These are phyloP conservation scores for Fusarium praegraminearum DNA, from an alignment of 2,329 filamentous ascomycete species.

Conservation along the genomic window DNA sequence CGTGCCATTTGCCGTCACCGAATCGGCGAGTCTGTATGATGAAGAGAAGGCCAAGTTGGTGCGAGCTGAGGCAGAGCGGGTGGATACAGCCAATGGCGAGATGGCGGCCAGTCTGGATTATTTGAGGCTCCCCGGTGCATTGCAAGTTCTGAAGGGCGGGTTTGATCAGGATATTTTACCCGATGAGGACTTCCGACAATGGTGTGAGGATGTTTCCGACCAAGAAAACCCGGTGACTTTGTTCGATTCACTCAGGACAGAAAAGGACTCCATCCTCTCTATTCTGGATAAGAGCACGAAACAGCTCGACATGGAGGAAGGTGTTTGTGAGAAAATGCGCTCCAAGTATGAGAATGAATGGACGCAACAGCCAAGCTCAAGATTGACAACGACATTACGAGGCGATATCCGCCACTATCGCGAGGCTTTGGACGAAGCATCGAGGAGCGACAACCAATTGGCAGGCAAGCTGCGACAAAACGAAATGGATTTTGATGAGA, in stretches of 20 bases:
- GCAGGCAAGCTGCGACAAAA: constrained; percentile 87
- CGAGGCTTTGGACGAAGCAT: constrained; percentile 89
- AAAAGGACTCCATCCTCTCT: constrained; percentile 79
- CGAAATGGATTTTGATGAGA: constrained; percentile 91
- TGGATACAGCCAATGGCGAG: constrained; percentile 92
- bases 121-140: constrained; percentile 85
- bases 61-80: constrained; percentile 91
- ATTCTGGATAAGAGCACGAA: constrained; percentile 85
- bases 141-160: constrained; percentile 92
- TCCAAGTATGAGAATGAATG: constrained; percentile 96
- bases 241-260: constrained; percentile 81
- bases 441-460: constrained; percentile 85
- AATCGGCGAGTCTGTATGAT: constrained; percentile 96
- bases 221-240: constrained; percentile 83
- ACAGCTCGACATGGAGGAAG: constrained; percentile 95
- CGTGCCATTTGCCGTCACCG: constrained; percentile 93
- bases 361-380: constrained; percentile 95
- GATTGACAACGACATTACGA: constrained; percentile 87
- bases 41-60: constrained; percentile 98
- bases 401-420: constrained; percentile 89
- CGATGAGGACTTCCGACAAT: constrained; percentile 90
- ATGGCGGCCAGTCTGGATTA: constrained; percentile 97
- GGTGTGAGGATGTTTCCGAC: constrained; percentile 92
- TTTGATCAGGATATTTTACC: constrained; percentile 89
- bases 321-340: constrained; percentile 98